Conservation (phyloP, 345 rosid species). For the Acer campestre region DNA sequence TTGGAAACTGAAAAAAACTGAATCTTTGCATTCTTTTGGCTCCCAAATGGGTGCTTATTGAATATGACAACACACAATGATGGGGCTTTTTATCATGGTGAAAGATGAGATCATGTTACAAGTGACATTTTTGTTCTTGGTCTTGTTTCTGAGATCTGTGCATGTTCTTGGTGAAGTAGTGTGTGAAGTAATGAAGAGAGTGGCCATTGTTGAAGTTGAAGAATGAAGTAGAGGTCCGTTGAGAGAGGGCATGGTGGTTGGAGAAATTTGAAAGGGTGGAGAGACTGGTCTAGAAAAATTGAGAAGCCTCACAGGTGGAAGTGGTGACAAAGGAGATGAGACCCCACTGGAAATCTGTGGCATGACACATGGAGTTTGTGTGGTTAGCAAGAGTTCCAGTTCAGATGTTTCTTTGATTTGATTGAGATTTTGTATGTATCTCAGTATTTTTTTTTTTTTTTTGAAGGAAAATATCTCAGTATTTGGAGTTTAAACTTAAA, state of each 20-base stretch:
- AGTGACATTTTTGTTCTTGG: background rate
- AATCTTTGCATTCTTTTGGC: background rate
- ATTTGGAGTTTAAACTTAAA: too few species aligned
- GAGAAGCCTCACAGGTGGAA: conserved; percentile 43
- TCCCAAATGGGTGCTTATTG: conserved; percentile 6
- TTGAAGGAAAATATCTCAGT: too few species aligned
- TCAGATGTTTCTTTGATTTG: too few species aligned
- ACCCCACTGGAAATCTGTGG: conserved; percentile 5
- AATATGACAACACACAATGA: background rate
- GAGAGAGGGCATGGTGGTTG: conserved; percentile 5
- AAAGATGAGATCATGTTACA: too few species aligned
- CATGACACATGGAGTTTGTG: background rate
- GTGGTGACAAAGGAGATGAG: conserved; percentile 19
- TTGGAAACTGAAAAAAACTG: conserved; percentile 8
- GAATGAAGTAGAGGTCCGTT: background rate
- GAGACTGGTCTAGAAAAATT: conserved; percentile 43
- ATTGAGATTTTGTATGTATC: too few species aligned
- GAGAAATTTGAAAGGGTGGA: background rate
- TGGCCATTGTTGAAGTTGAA: conserved; percentile 28
- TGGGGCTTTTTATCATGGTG: too few species aligned
- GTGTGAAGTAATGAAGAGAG: conserved; percentile 24
- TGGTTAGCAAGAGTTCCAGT: background rate
- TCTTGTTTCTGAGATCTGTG: background rate
- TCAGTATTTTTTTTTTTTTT: too few species aligned
- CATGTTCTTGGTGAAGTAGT: background rate